A percentile compares a stretch with the other conserved stretches of the same genome.
phyloP scores from a whole-genome alignment of 345 rosid species.

The Melaleuca alternifolia region DNA sequence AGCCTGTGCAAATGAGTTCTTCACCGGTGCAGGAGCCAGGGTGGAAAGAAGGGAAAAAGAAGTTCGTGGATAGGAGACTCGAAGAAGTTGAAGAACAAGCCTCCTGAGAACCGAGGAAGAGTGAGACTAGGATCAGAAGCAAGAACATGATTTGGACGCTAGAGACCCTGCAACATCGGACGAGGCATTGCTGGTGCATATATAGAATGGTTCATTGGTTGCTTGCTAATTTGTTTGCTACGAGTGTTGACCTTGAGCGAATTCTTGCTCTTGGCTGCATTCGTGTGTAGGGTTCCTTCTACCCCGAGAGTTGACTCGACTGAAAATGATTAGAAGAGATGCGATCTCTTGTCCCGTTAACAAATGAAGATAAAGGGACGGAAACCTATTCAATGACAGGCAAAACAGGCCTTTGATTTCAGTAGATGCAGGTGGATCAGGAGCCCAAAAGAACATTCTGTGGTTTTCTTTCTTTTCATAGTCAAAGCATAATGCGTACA shows the following conservation, averaged over 20 bases:
- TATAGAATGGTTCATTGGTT: neutral
- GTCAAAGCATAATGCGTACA: neutral
- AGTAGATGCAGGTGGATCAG: neutral
- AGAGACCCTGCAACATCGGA: neutral
- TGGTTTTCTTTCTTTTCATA: neutral
- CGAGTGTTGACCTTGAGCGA: neutral
- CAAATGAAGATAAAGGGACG: neutral
- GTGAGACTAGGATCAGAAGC: neutral
- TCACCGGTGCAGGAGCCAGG: constrained; percentile 7
- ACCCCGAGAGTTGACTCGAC: neutral
- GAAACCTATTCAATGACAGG: neutral
- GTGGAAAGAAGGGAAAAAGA: constrained; percentile 12
- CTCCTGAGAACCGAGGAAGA: neutral
- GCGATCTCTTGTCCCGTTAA: neutral
- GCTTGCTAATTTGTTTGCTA: neutral
- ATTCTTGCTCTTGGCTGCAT: neutral
- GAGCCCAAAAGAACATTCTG: neutral
- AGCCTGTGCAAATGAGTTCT: constrained; percentile 19
- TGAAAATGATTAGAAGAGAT: neutral
- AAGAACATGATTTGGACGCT: neutral
- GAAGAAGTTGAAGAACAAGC: neutral
- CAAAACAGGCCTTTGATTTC: neutral
- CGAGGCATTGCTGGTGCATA: neutral
- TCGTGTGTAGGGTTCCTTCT: neutral
- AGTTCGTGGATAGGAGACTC: neutral